Evolutionary conservation across 306 rosid genomes (phyloP).

Genomic region (Dryas drummondii): DNA sequence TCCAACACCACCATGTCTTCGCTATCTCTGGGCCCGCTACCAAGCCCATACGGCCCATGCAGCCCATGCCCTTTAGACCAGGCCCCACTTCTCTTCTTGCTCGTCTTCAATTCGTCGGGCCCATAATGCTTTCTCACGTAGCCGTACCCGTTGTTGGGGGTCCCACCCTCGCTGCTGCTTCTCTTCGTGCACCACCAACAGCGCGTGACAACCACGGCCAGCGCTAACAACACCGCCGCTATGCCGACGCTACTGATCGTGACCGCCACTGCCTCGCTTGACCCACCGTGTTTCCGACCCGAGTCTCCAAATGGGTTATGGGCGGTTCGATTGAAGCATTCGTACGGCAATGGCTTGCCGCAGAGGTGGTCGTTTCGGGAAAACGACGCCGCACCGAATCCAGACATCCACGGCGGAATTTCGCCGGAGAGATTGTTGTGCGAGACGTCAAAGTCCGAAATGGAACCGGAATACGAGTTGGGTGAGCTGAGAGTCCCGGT

Average conservation of each 20-base stretch:
- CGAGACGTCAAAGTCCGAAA: constrained; percentile 26
- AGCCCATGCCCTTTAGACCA: background rate
- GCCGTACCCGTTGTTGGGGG: background rate
- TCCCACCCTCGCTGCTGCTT: background rate
- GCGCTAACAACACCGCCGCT: background rate
- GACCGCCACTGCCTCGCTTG: background rate
- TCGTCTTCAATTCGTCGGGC: background rate
- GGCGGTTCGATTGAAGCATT: constrained; percentile 12
- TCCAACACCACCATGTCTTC: constrained; percentile 22
- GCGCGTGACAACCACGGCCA: background rate
- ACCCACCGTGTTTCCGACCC: background rate
- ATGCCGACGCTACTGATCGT: background rate
- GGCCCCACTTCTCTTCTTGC: background rate
- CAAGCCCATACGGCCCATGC: background rate
- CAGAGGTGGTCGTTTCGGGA: constrained; percentile 20
- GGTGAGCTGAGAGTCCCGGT: constrained; percentile 3
- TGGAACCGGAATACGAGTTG: background rate
- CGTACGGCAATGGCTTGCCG: constrained; percentile 23
- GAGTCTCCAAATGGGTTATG: background rate
- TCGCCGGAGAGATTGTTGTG: constrained; percentile 29
- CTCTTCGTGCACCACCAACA: background rate
- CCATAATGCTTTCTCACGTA: background rate
- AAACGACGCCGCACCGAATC: constrained; percentile 15
- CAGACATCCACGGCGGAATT: constrained; percentile 18
- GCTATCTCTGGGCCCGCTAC: constrained; percentile 6